These are phyloP conservation scores for Pythium dissotocum DNA, from an alignment of 352 stramenopile genomes.

Conservation along the genomic window DNA sequence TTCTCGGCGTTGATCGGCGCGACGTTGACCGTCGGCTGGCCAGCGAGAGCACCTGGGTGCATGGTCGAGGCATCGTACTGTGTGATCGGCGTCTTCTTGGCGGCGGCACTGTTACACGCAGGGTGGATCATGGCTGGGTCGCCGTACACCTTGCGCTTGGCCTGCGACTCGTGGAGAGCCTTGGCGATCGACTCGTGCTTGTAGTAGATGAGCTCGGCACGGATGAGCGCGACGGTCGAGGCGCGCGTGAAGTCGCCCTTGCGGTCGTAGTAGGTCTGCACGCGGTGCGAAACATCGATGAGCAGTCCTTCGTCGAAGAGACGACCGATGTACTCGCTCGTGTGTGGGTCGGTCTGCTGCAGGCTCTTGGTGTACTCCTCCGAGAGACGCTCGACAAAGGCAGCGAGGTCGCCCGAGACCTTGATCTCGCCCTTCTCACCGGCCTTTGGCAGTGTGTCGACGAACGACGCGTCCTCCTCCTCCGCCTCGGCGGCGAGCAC, in stretches of 20 bases:
- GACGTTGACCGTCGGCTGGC: slow-evolving; percentile 71
- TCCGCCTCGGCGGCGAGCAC: slow-evolving; percentile 60
- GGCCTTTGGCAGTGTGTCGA: slow-evolving; percentile 68
- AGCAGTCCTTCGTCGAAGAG: slow-evolving; percentile 94
- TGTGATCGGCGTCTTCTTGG: slow-evolving; percentile 40
- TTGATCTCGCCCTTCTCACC: slow-evolving; percentile 82
- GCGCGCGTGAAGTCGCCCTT: slow-evolving; percentile 77
- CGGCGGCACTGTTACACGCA: slow-evolving; percentile 67
- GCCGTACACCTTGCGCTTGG: slow-evolving; percentile 83
- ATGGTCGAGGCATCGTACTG: slow-evolving; percentile 58
- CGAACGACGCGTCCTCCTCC: slow-evolving; percentile 88
- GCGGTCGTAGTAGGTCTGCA: slow-evolving; percentile 91
- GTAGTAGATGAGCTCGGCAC: slow-evolving; percentile 97
- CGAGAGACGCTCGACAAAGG: slow-evolving; percentile 92
- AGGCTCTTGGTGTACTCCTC: slow-evolving; percentile 98
- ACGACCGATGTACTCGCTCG: slow-evolving; percentile 93
- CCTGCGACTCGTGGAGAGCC: slow-evolving; percentile 73
- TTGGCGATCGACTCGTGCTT: slow-evolving; percentile 94
- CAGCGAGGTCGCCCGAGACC: slow-evolving; percentile 86
- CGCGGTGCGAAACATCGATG: slow-evolving; percentile 79
- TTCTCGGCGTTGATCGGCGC: slow-evolving; percentile 70
- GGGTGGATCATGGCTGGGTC: slow-evolving; percentile 87
- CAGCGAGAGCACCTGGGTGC: slow-evolving; percentile 75
- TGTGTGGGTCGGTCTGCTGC: slow-evolving; percentile 96
- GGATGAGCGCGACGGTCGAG: slow-evolving; percentile 89